Evolutionary conservation across 108 stramenopile genomes (phyloP).

Genomic region (Seminavis robusta): DNA sequence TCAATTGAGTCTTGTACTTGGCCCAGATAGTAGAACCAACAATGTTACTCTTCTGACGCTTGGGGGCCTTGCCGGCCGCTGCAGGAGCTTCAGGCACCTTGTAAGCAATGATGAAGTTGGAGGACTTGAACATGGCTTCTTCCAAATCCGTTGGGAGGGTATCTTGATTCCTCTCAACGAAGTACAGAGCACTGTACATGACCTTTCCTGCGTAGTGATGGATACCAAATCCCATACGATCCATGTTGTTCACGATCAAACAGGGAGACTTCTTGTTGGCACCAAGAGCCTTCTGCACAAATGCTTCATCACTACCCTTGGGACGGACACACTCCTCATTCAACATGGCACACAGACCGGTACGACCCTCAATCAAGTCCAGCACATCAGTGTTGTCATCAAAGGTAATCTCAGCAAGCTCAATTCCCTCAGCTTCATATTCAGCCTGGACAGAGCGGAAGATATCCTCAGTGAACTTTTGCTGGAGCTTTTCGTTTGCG

Average conservation of each 20-base stretch:
- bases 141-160: conserved; percentile 72
- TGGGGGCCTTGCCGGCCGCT: conserved; percentile 19
- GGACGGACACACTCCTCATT: conserved; percentile 96
- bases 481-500: conserved; percentile 90
- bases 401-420: conserved; percentile 82
- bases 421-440: conserved; percentile 93
- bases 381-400: conserved; percentile 93
- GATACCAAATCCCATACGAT: conserved; percentile 79
- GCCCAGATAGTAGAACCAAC: conserved; percentile 70
- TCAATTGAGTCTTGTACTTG: conserved; percentile 76
- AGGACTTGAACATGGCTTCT: conserved; percentile 41
- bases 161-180: conserved; percentile 86
- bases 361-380: conserved; percentile 89
- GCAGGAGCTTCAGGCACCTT: conserved; percentile 11
- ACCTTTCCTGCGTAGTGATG: conserved; percentile 95
- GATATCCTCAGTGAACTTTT: conserved; percentile 88
- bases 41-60: conserved; percentile 50
- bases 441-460: conserved; percentile 87
- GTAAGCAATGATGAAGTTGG: conserved; percentile 55
- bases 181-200: conserved; percentile 79
- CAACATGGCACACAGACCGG: conserved; percentile 89
- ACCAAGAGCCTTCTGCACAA: conserved; percentile 62
- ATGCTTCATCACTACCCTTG: conserved; percentile 80
- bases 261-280: conserved; percentile 56
- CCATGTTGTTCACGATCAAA: conserved; percentile 49